Base-by-base conservation (phyloP, 2,329 filamentous ascomycete species). In the Chaetomium sp. region DNA sequence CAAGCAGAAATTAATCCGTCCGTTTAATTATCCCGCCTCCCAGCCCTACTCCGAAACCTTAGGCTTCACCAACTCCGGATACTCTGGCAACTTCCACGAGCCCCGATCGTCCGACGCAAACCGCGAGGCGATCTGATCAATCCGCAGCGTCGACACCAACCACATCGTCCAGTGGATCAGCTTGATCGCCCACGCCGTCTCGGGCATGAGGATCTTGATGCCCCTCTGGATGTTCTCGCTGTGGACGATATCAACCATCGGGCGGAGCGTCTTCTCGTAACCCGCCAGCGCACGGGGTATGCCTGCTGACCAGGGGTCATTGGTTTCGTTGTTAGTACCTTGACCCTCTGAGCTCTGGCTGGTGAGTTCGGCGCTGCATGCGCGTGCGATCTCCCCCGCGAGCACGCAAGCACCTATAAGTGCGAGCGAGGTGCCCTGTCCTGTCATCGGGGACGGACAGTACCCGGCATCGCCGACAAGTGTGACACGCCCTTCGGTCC, bases 381-480 rank as follows among this genome's bases (percentile, higher is more conserved):
- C 56, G 40, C 51, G 53, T 12, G 55, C 58, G 19, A 64, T 56
- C 66, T 81, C 80, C 1, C 81, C 81, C 0, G 80, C 81, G 4
- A 85, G 69, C 2, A 82, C 67, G 62, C 84, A 85, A 0, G 79
- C 78, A 0, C 76, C 76, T 0, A 78, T 63, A 0, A 84, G 62
- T 0, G 74, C 74, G 0, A 71, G 61, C 1, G 74, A 76, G 0
- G 78, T 81, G 0, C 80, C 80, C 69, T 77, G 74, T 0, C 80
- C 81, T 0, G 74, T 77, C 4, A 76, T 58, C 0, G 75, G 72
- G 0, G 74, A 72, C 0, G 79, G 77, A 32, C 73, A 76, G 61
- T 75, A 77, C 0, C 68, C 79, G 1, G 82, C 78, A 59, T 86
- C 81, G 0, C 81, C 81, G 0, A 83, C 51, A 0, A 82, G 68